Evolutionary conservation across 345 rosid genomes (phyloP), one percentile per base, ranked within the genome.

Genomic region (Eucalyptus albens): DNA sequence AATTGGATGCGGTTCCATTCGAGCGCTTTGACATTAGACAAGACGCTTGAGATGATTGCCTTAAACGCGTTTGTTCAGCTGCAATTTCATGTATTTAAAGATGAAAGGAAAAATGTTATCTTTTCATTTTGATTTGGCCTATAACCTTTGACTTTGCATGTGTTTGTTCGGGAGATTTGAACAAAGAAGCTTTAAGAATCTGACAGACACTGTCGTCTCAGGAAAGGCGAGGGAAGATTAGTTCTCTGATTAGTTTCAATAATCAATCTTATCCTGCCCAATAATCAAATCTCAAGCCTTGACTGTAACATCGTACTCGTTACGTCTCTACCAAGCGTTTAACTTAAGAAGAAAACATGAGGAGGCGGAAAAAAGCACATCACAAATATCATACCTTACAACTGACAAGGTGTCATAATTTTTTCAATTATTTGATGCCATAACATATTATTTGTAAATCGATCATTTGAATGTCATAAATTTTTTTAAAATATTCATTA

Each of bases 401-500:
- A 55, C 2, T 6, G 8, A 0, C 1, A 17, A 9, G 8, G 0
- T 8, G 7, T 55, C 12, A 24, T 56, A 22, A 56, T 22, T 56
- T 1, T 56, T 56, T 9, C 5, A 1, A 56, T 56, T 56, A 56
- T 56, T 10, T 56, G 29, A 56, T 56, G 6, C 1, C 62, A 56
- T 56, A 56, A 56, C 62, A 0, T 24, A 56, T 56, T n/a, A n/a
- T n/a, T n/a, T n/a, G n/a, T n/a, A n/a, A 8, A 19, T 19, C 0
- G 2, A 53, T 53, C 26, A 53, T 17, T 53, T 53, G 22, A 53
- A 53, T 53, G 9, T 53, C 9, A 51, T 51, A 53, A 19, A 0
- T 53, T 19, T 53, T 19, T 53, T 53, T 5, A 1, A 53, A 53
- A 53, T 53, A 19, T 53, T 53, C 10, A 55, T 8, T 17, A 55